Evolutionary conservation across 331 rosid species (phyloP).

Genomic region (Quercus lobata): DNA sequence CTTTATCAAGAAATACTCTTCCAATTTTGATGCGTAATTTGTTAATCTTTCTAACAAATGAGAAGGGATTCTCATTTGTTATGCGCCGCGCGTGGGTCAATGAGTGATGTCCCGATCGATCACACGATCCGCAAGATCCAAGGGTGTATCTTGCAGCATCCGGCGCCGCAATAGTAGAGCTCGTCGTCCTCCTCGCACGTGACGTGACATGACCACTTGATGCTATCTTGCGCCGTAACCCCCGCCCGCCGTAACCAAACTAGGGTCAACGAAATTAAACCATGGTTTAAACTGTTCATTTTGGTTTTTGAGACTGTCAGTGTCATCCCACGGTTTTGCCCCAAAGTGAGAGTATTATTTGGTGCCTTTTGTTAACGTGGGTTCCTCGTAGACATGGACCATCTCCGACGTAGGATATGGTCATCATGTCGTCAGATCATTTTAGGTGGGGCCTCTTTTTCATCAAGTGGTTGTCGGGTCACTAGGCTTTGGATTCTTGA

Average conservation of each 20-base stretch:
- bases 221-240: conserved; percentile 31
- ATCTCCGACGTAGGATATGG: neutral
- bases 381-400: neutral
- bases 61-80: too few relatives aligned
- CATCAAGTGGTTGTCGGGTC: conserved; percentile 5
- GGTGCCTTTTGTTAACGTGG: neutral
- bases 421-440: conserved; percentile 27
- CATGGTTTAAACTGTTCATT: conserved; percentile 16
- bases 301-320: neutral
- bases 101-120: neutral
- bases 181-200: conserved; percentile 29
- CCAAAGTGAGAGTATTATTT: neutral
- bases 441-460: neutral
- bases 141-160: conserved; percentile 5
- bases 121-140: conserved; percentile 3
- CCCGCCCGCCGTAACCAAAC: conserved; percentile 19
- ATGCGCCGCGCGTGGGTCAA: conserved; percentile 13
- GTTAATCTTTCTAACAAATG: too few relatives aligned
- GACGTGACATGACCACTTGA: conserved; percentile 8
- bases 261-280: conserved; percentile 13
- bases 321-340: conserved; percentile 10
- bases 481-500: neutral
- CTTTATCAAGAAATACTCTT: too few relatives aligned
- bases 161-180: conserved; percentile 56
- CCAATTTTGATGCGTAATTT: too few relatives aligned